These are phyloP conservation scores for Pseudonitzschia delicatissima DNA, from an alignment of 108 stramenopile genomes.

Conservation along the genomic window DNA sequence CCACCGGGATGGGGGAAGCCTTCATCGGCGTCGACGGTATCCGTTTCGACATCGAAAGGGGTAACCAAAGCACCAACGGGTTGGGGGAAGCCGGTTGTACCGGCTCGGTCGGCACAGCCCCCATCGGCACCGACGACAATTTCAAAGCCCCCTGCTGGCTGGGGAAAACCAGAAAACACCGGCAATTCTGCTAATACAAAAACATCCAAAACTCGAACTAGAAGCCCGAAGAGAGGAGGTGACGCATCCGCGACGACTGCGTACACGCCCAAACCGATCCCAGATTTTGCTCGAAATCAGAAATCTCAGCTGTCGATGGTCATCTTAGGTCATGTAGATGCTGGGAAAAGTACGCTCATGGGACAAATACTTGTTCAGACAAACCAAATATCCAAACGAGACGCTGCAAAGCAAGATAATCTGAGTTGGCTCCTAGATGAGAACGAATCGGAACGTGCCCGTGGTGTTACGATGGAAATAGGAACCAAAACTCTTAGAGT, in stretches of 20 bases:
- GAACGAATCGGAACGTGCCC: constrained; percentile 96
- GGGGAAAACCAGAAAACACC: constrained; percentile 17
- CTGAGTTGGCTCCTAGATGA: constrained; percentile 98
- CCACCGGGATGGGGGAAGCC: constrained; percentile 42
- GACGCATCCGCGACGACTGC: not conserved
- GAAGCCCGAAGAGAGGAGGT: not conserved
- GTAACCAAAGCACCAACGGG: constrained; percentile 34
- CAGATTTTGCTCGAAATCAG: not conserved
- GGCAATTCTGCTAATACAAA: constrained; percentile 8
- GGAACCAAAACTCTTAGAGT: constrained; percentile 69
- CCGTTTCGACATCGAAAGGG: not conserved
- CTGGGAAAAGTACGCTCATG: constrained; percentile 92
- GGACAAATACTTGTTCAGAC: constrained; percentile 73
- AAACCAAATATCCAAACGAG: constrained; percentile 52
- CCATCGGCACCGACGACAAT: not conserved
- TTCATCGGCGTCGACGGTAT: not conserved
- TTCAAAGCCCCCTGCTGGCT: constrained; percentile 9
- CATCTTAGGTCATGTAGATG: constrained; percentile 86
- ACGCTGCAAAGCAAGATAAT: constrained; percentile 52
- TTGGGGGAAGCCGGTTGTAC: constrained; percentile 24
- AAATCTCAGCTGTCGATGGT: constrained; percentile 32
- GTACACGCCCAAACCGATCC: constrained; percentile 1
- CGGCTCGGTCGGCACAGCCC: not conserved
- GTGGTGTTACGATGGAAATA: constrained; percentile 99
- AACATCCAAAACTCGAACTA: not conserved